Percentiles rank a stretch among this genome's conserved stretches.
Evolutionary conservation across 2,329 filamentous ascomycete species (phyloP).

Genomic region (Immersiporthe knoxdaviesiana): DNA sequence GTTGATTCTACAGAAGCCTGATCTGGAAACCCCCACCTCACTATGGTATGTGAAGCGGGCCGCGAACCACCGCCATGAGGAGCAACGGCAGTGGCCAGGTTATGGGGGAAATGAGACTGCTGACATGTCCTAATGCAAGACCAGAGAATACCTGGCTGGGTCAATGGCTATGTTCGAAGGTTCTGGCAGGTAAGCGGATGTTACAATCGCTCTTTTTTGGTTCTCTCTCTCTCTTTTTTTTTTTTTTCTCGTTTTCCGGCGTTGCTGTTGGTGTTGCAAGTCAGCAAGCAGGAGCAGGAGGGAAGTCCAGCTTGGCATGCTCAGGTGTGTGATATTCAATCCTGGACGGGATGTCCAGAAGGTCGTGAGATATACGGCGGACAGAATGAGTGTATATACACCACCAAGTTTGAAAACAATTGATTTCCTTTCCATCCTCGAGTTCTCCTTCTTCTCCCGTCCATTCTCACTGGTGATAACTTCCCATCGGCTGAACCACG

Average conservation of each 20-base stretch:
- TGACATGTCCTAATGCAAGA: constrained; percentile 56
- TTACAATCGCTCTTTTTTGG: not conserved
- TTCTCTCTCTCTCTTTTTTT: constrained; percentile 17
- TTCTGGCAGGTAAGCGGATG: constrained; percentile 87
- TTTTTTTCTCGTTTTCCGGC: constrained; percentile 12
- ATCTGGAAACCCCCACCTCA: constrained; percentile 99
- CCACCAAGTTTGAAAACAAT: not conserved
- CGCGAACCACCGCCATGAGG: not conserved
- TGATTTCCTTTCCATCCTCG: not conserved
- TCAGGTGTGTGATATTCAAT: not conserved
- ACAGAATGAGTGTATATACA: not conserved
- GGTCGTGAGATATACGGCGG: not conserved
- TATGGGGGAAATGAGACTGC: not conserved
- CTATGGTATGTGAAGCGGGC: constrained; percentile 66
- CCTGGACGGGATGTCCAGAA: not conserved
- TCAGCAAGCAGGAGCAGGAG: not conserved
- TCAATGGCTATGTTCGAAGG: constrained; percentile 88
- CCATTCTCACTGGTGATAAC: not conserved
- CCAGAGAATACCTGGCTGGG: constrained; percentile 82
- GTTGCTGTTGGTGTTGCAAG: constrained; percentile 18
- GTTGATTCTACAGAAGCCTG: constrained; percentile 67
- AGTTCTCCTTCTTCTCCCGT: not conserved
- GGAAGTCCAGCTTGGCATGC: not conserved
- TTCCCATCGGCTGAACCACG: not conserved
- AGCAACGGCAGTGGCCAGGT: not conserved